Evolutionary conservation across 176 grass and related monocot genomes (phyloP), one percentile per base, ranked within the genome.

Genomic region (Aegilops longissima): DNA sequence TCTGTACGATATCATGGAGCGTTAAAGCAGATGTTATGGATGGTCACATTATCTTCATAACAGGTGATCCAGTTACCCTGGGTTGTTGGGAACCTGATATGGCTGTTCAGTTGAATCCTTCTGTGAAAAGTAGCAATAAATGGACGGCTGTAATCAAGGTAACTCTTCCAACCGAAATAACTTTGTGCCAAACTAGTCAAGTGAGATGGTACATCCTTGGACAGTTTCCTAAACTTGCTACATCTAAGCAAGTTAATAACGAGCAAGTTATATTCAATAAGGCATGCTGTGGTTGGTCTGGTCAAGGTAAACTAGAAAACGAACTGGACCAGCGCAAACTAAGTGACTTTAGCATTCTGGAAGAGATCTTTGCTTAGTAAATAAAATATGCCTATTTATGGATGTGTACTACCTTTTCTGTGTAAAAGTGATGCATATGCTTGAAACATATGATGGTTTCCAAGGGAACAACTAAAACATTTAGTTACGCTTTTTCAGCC

Each of bases 81-180:
- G 96, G 96, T 66, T 94, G 91, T 75, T 98, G 96, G 96, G 93
- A 94, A 66, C 89, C 92, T 34, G 82, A 88, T 77, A 92, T 89
- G 90, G 92, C 93, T 82, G 76, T 95, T 95, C 88, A 87, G 69
- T 92, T 98, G 51, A 74, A 85, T 80, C 88, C 87, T 68, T 97
- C 83, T 65, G 69, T 70, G 75, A 85, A 89, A 87, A 87, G 67
- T 58, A 76, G 47, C 82, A 89, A 94, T 78, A 70, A 94, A 80
- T 98, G 91, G 90, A 92, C 73, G 36, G 81, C 82, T 56, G 89
- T 95, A 89, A 89, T 94, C 89, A 89, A 92, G 91, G 96, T 98
- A 92, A 45, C 39, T 77, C 54, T 73, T 72, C 21, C 27, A 31
- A 24, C 12, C 25, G 66, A 49, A 80, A 90, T 81, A 33, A 61